Evolutionary conservation across 1,284 basidiomycete genomes (phyloP).

Genomic region (Cryptococcus jaspeensis): DNA sequence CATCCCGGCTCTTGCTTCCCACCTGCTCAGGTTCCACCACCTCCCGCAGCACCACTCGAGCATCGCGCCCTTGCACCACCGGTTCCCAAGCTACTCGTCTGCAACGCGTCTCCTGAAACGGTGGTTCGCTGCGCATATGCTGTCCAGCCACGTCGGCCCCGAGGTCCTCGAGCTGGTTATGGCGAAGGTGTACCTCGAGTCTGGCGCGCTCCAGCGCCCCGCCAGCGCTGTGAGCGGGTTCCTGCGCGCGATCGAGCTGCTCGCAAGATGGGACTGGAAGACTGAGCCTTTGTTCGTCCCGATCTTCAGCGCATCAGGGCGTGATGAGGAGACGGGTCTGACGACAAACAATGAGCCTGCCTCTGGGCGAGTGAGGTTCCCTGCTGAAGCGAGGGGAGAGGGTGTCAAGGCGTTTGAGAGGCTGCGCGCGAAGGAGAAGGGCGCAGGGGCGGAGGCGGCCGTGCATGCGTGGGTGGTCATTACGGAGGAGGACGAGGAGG

Average conservation of each 20-base stretch:
- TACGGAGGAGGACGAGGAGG: constrained; percentile 75
- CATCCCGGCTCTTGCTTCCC: constrained; percentile 63
- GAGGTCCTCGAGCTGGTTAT: constrained; percentile 85
- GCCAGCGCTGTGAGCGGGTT: constrained; percentile 66
- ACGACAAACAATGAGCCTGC: neutral
- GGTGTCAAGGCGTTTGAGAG: constrained; percentile 58
- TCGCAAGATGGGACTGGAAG: constrained; percentile 80
- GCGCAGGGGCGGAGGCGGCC: constrained; percentile 38
- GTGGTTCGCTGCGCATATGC: constrained; percentile 89
- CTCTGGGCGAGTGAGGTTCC: constrained; percentile 43
- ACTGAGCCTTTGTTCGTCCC: constrained; percentile 57
- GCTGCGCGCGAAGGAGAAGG: constrained; percentile 49
- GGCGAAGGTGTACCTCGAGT: constrained; percentile 59
- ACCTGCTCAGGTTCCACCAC: constrained; percentile 70
- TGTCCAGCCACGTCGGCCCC: constrained; percentile 57
- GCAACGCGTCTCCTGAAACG: constrained; percentile 87
- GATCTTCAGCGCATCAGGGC: constrained; percentile 48
- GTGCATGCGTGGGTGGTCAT: constrained; percentile 72
- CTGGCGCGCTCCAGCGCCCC: constrained; percentile 49
- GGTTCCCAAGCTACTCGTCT: constrained; percentile 73
- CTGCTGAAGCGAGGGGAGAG: constrained; percentile 57
- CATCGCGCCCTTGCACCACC: constrained; percentile 75
- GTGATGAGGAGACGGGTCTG: constrained; percentile 19
- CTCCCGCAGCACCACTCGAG: constrained; percentile 81
- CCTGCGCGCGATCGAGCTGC: constrained; percentile 67